Percentiles rank a stretch among this genome's conserved stretches.
phyloP scores from a whole-genome alignment of 148 eudicot genomes.

The Rhododendron mucronatum region DNA sequence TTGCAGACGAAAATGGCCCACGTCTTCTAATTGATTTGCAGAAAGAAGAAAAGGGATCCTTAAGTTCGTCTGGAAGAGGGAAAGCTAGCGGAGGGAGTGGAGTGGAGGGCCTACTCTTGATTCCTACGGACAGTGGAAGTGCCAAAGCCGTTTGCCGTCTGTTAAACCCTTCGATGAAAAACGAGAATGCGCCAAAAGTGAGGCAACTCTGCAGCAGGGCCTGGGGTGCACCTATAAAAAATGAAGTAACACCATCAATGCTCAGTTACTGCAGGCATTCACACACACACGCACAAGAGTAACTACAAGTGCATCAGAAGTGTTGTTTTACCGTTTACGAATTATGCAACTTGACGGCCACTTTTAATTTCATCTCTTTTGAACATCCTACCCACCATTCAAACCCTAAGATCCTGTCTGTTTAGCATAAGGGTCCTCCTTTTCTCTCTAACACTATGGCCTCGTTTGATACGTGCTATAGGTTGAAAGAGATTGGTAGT shows the following conservation, averaged over 20 bases:
- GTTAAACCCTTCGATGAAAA: conserved; percentile 72
- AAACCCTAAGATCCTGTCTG: neutral
- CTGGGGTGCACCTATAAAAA: conserved; percentile 68
- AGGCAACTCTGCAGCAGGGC: conserved; percentile 76
- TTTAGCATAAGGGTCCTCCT: no score
- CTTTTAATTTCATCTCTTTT: neutral
- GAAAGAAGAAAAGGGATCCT: conserved; percentile 51
- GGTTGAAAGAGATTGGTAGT: neutral
- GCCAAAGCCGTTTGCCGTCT: conserved; percentile 78
- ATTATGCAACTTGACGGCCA: neutral
- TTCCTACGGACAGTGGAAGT: conserved; percentile 24
- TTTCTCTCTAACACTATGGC: no score
- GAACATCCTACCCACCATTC: neutral
- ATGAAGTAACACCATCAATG: neutral
- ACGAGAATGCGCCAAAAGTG: conserved; percentile 82
- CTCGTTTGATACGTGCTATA: no score
- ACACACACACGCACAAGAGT: neutral
- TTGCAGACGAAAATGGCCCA: conserved; percentile 6
- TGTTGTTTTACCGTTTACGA: neutral
- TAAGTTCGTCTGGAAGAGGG: conserved; percentile 54
- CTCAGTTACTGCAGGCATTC: neutral
- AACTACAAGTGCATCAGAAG: neutral
- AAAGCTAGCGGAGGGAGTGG: conserved; percentile 56
- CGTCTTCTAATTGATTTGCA: conserved; percentile 39
- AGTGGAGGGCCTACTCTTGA: conserved; percentile 15